Base-by-base conservation (phyloP, 148 eudicot genomes). In the Simmondsia chinensis region DNA sequence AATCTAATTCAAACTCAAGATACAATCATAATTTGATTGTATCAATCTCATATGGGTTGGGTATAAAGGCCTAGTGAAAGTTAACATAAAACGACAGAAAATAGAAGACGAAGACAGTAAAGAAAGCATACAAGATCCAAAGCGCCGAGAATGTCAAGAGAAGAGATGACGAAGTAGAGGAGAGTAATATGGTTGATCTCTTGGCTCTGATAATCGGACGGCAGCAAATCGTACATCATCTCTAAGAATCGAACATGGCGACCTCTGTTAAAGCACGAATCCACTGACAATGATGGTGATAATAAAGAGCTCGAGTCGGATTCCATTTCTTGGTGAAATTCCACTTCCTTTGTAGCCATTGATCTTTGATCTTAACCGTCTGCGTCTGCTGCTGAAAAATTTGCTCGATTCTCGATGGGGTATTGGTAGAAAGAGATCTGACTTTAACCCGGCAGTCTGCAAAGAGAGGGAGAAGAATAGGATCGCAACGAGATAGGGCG, bases 171-270 rank as follows among this genome's bases (percentile, higher is more conserved):
- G 56, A 88, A 88, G 81, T 88, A 88, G 40, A 94, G 89, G 43
- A 88, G 87, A 50, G 94, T 88, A 39, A 88, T 79, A 38, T 78
- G 84, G 40, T 80, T 88, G 72, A 83, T 83, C 68, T 88, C 96
- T 23, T 88, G 91, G 24, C 51, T 35, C 50, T 83, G 69, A 26
- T 88, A 88, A 0, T 60, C 73, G 6, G 63, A 53, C 1, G 96
- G 96, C 18, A 88, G 46, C 5, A 80, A 46, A 6, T 77, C 52
- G 33, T 58, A 72, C 86, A 80, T 80, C 96, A 88, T 83, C 41
- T 76, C 49, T 8, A 87, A 43, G 46, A 65, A 87, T 9, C 7
- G 25, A 0, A 79, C 43, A 46, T 87, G 94, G 21, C 76, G 67
- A 19, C 74, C 73, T 41, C 47, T 67, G 11, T 83, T 86, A 48